Conservation (phyloP, 805 yeast genomes). For the Helenozyma rhizophorensis region DNA sequence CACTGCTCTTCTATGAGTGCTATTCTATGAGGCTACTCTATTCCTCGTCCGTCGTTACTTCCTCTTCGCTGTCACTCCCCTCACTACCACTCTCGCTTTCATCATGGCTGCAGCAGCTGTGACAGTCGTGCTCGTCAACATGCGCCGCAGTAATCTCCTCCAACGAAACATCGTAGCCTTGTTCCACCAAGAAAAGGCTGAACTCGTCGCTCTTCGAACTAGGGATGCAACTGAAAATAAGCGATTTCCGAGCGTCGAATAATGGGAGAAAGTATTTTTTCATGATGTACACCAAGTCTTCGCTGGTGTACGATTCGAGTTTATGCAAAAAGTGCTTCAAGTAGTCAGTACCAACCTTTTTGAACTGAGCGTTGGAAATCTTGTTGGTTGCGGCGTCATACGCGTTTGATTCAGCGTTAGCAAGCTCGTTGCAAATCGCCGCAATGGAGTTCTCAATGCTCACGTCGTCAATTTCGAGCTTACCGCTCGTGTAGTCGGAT, state of each 20-base stretch:
- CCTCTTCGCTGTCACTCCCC: neutral
- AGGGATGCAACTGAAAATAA: conserved; percentile 70
- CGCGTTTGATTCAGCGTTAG: conserved; percentile 62
- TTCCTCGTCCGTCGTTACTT: neutral
- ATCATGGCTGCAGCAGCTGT: too few relatives aligned
- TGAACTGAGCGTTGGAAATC: conserved; percentile 61
- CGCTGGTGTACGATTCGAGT: conserved; percentile 49
- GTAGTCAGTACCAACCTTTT: conserved; percentile 67
- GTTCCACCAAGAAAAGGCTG: conserved; percentile 39
- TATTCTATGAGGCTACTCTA: too few relatives aligned
- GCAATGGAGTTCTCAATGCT: conserved; percentile 72
- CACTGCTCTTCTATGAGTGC: too few relatives aligned
- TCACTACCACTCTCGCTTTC: conserved; percentile 13
- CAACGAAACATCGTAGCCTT: conserved; percentile 58
- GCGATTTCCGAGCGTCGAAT: conserved; percentile 53
- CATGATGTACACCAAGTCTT: conserved; percentile 48
- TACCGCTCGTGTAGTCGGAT: conserved; percentile 53
- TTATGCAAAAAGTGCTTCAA: conserved; percentile 48
- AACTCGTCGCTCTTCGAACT: conserved; percentile 54
- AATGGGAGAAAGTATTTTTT: conserved; percentile 59
- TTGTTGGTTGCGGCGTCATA: conserved; percentile 62
- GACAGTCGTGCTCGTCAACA: too few relatives aligned
- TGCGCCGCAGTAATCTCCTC: conserved; percentile 47
- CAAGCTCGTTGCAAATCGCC: conserved; percentile 66
- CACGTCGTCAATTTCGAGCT: conserved; percentile 48